Evolutionary conservation across 1,139 yeast species (phyloP).

Genomic region (Pichiaceae sp.): DNA sequence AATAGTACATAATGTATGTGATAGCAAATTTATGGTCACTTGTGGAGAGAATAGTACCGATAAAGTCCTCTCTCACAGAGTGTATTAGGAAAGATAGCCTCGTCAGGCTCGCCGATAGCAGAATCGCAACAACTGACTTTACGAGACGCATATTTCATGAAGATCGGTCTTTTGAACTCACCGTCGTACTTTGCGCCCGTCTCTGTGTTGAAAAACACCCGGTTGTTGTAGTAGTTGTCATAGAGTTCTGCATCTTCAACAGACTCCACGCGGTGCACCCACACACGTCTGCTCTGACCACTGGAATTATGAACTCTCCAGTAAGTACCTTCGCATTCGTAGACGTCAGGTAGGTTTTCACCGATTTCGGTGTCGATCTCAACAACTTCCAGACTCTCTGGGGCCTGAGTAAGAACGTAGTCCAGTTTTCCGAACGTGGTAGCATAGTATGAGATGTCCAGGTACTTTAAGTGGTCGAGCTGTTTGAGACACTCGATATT

Average conservation of each 20-base stretch:
- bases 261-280: conserved; percentile 35
- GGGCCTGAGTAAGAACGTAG: conserved; percentile 32
- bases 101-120: conserved; percentile 30
- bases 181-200: conserved; percentile 60
- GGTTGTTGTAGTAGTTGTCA: conserved; percentile 22
- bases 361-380: conserved; percentile 8
- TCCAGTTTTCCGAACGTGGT: conserved; percentile 41
- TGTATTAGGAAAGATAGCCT: conserved; percentile 57
- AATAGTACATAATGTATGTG: background rate
- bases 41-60: conserved; percentile 43
- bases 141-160: conserved; percentile 54
- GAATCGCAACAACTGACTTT: conserved; percentile 55
- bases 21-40: conserved; percentile 9
- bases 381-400: conserved; percentile 5
- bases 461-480: conserved; percentile 6
- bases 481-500: conserved; percentile 11
- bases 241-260: conserved; percentile 6
- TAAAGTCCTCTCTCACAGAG: conserved; percentile 63
- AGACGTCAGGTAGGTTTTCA: conserved; percentile 12
- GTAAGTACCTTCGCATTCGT: conserved; percentile 11
- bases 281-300: conserved; percentile 73
- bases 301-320: conserved; percentile 51
- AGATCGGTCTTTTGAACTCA: conserved; percentile 48
- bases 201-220: conserved; percentile 46
- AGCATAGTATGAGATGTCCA: conserved; percentile 7